phyloP scores from a whole-genome alignment of 2,329 filamentous ascomycete genomes.

The Colletotrichum sp. region DNA sequence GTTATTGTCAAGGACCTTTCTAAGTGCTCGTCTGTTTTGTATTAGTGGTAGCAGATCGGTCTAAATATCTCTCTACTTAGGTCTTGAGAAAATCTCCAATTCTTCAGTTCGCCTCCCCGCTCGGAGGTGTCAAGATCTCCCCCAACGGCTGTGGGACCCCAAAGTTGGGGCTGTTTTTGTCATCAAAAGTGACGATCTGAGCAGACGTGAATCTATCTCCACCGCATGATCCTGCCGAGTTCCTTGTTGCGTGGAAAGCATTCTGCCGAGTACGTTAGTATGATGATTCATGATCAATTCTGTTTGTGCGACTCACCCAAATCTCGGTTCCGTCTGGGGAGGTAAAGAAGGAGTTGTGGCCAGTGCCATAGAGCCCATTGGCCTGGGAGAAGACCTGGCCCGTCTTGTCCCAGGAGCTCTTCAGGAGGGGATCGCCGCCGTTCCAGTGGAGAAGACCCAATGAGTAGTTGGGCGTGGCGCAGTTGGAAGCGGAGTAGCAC shows the following conservation, averaged over 20 bases:
- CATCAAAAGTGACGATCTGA: neutral
- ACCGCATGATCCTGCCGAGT: neutral
- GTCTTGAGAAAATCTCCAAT: too few species aligned
- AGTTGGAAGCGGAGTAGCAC: neutral
- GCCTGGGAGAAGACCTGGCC: neutral
- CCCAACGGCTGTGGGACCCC: neutral
- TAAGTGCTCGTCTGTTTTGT: too few species aligned
- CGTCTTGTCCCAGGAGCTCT: neutral
- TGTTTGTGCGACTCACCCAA: neutral
- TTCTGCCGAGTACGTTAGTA: neutral
- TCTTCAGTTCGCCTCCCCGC: neutral
- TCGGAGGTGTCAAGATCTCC: neutral
- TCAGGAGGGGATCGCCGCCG: neutral
- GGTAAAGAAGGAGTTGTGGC: neutral
- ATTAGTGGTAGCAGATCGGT: too few species aligned
- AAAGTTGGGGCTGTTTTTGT: neutral
- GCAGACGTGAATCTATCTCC: neutral
- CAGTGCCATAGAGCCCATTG: neutral
- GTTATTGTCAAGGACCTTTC: too few species aligned
- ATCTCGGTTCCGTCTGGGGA: neutral
- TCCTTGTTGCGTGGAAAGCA: neutral
- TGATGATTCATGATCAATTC: rapidly evolving
- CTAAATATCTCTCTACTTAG: too few species aligned
- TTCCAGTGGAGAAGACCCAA: neutral
- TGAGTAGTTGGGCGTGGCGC: neutral